Evolutionary conservation across 2,329 filamentous ascomycete species (phyloP).

Genomic region (Epichloe typhina): DNA sequence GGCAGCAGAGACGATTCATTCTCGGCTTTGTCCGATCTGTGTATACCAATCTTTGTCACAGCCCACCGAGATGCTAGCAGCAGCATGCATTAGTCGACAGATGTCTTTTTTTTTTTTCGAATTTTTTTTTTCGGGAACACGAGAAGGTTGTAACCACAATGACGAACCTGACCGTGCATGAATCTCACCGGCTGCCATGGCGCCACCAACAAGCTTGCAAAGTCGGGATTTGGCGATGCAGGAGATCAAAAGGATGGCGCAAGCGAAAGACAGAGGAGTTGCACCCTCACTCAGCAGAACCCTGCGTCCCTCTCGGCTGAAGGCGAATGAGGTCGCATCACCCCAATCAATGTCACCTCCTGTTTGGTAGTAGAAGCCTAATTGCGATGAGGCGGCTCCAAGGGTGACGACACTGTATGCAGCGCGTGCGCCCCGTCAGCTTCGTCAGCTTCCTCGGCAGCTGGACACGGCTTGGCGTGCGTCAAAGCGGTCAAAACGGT

Average conservation of each 20-base stretch:
- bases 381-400: constrained; percentile 17
- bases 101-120: background rate
- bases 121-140: background rate
- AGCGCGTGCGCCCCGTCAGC: background rate
- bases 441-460: background rate
- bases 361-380: constrained; percentile 19
- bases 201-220: constrained; percentile 11
- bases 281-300: constrained; percentile 18
- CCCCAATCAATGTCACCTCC: constrained; percentile 21
- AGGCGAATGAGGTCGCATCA: constrained; percentile 17
- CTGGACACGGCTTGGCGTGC: background rate
- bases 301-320: constrained; percentile 18
- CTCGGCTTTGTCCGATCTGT: background rate
- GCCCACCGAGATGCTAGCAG: constrained; percentile 2
- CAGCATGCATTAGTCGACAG: background rate
- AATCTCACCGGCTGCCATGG: constrained; percentile 11
- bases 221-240: constrained; percentile 13
- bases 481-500: background rate
- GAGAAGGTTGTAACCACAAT: background rate
- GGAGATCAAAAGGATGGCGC: constrained; percentile 12
- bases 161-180: constrained; percentile 13
- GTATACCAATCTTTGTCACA: background rate
- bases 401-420: constrained; percentile 15
- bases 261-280: constrained; percentile 12
- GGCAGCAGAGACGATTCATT: constrained; percentile 4